These are phyloP conservation scores for Solanum hybrid DNA, from an alignment of 305 asterid species.

Conservation along the genomic window DNA sequence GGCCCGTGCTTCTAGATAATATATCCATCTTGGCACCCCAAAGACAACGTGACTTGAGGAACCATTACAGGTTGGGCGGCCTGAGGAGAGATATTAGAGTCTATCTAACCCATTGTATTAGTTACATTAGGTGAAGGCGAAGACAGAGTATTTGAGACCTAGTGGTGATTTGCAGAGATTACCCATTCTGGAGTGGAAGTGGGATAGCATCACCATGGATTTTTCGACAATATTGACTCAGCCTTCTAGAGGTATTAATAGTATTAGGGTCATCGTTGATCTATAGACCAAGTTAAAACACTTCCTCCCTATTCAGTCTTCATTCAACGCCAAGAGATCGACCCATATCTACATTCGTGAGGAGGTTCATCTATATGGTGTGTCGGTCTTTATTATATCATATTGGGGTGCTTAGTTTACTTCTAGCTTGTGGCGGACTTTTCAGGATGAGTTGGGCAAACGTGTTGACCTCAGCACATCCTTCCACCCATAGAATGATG, in stretches of 20 bases:
- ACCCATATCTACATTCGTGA: neutral
- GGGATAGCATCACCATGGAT: neutral
- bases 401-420: neutral
- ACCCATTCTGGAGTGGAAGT: neutral
- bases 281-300: neutral
- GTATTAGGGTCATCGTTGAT: neutral
- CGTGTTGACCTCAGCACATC: neutral
- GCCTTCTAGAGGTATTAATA: neutral
- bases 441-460: neutral
- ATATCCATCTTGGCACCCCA: too few species aligned
- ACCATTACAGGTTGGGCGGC: neutral
- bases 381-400: neutral
- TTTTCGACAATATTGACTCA: too few species aligned
- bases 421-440: neutral
- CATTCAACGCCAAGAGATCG: too few species aligned
- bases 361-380: neutral
- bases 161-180: neutral
- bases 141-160: neutral
- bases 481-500: neutral
- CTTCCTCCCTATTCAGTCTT: too few species aligned
- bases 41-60: neutral
- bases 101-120: neutral
- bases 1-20: neutral
- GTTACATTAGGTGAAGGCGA: neutral
- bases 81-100: neutral